Evolutionary conservation across 176 grass and related monocot species (phyloP).

Genomic region (bread wheat (Triticum aestivum)): IWGSC_CS_RefSeq_v2.1 NC_057812.1:704333974-704334473

Average conservation of each 20-base stretch:
- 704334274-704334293: no score
- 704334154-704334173: not conserved
- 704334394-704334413: no score
- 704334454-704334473: no score
- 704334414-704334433: no score
- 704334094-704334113: not conserved
- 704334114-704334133: not conserved
- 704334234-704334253: not conserved
- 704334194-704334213: not conserved
- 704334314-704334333: no score
- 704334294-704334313: no score
- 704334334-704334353: no score
- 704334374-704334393: no score
- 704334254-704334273: not conserved
- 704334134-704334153: not conserved
- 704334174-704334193: not conserved
- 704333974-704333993: no score
- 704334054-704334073: no score
- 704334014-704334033: not conserved
- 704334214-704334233: not conserved
- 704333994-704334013: not conserved
- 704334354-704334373: no score
- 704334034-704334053: not conserved
- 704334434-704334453: no score
- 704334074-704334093: not conserved